A percentile compares a stretch with the other conserved stretches of the same genome.
phyloP scores from a whole-genome alignment of 768 basidiomycete species.

The Naematelia encephala region DNA sequence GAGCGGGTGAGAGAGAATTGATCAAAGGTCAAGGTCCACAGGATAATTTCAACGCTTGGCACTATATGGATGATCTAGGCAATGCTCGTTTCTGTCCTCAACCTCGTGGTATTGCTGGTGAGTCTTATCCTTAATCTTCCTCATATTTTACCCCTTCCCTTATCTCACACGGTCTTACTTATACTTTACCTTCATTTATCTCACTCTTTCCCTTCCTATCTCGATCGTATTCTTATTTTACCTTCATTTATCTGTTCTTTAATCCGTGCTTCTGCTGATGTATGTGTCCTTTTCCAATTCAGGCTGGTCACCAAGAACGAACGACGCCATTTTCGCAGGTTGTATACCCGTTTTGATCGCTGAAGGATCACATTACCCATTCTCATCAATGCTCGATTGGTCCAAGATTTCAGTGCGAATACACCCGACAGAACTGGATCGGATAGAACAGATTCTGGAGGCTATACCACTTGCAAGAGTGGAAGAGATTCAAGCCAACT shows the following conservation, averaged over 20 bases:
- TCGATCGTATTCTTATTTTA: too few species aligned
- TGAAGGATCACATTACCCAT: conserved; percentile 52
- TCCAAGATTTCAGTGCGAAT: conserved; percentile 52
- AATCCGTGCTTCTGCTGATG: conserved; percentile 45
- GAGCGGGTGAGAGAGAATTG: conserved; percentile 32
- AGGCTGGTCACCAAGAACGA: conserved; percentile 52
- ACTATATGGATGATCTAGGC: conserved; percentile 46
- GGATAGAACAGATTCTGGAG: conserved; percentile 50
- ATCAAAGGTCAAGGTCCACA: conserved; percentile 36
- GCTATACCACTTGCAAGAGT: conserved; percentile 46
- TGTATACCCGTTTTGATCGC: conserved; percentile 54
- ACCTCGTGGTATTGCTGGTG: conserved; percentile 46
- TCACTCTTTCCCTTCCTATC: background rate
- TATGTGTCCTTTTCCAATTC: conserved; percentile 7
- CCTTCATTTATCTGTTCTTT: conserved; percentile 50
- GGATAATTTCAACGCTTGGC: conserved; percentile 38
- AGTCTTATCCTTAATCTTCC: conserved; percentile 14
- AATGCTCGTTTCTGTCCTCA: conserved; percentile 48
- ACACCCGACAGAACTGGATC: conserved; percentile 50
- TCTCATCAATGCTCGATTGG: conserved; percentile 52
- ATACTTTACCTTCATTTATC: background rate
- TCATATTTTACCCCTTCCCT: background rate
- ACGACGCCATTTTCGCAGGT: conserved; percentile 53
- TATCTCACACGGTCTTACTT: background rate
- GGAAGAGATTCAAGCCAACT: conserved; percentile 51